phyloP scores from a whole-genome alignment of 2,329 filamentous ascomycete genomes.

The Ophiocordyceps sinensis region DNA sequence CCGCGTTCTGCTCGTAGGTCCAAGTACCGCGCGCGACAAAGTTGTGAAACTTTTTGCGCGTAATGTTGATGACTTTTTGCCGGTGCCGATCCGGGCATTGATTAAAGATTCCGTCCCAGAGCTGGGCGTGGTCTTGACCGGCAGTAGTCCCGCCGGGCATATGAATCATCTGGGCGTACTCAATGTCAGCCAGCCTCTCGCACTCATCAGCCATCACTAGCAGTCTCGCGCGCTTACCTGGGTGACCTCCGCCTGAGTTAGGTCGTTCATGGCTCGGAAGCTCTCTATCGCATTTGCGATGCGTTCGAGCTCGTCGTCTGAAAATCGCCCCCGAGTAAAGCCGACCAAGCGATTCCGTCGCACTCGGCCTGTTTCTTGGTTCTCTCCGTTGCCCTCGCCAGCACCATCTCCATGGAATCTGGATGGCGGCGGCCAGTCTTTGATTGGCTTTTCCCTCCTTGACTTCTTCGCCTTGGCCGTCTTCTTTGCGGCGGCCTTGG shows the following conservation, averaged over 20 bases:
- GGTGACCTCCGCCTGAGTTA: conserved; percentile 33
- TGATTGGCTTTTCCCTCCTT: conserved; percentile 5
- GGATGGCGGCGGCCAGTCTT: neutral
- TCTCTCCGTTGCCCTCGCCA: conserved; percentile 6
- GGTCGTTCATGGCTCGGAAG: conserved; percentile 26
- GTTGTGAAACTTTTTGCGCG: conserved; percentile 51
- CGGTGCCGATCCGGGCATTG: conserved; percentile 35
- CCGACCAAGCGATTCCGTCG: conserved; percentile 12
- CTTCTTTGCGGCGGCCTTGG: conserved; percentile 15
- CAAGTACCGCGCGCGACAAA: conserved; percentile 38
- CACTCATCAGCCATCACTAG: conserved; percentile 5
- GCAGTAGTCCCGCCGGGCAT: conserved; percentile 19
- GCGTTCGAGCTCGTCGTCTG: conserved; percentile 24
- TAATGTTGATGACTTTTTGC: conserved; percentile 39
- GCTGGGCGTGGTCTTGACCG: conserved; percentile 21
- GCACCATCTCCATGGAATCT: conserved; percentile 5
- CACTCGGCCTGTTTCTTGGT: conserved; percentile 3
- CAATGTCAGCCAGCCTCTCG: neutral
- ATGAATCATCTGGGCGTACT: conserved; percentile 18
- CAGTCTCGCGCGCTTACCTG: conserved; percentile 14
- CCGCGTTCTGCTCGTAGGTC: conserved; percentile 21
- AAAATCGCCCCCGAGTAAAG: conserved; percentile 27
- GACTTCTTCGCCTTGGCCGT: conserved; percentile 5
- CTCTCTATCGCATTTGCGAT: conserved; percentile 26
- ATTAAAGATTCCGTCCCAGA: conserved; percentile 36